These are phyloP conservation scores for Nicotiana otophora DNA, from an alignment of 257 asterid genomes.

Conservation along the genomic window DNA sequence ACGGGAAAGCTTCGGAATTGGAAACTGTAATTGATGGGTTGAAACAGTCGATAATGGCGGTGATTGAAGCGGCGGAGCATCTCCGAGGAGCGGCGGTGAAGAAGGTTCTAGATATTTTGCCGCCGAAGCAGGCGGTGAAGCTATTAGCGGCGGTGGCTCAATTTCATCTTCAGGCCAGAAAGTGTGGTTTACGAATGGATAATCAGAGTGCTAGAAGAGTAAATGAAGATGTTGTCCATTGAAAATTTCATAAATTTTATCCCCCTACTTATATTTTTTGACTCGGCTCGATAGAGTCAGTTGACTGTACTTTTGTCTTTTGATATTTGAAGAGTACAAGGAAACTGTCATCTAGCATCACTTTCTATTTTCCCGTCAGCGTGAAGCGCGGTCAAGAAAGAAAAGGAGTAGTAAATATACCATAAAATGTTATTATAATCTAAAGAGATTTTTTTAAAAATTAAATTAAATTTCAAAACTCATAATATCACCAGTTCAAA, in stretches of 20 bases:
- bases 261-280: too few species aligned
- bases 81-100: constrained; percentile 15
- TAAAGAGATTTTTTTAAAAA: too few species aligned
- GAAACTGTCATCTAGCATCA: too few species aligned
- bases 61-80: constrained; percentile 17
- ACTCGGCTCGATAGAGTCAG: too few species aligned
- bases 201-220: not conserved
- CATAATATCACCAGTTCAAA: too few species aligned
- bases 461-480: too few species aligned
- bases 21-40: constrained; percentile 2
- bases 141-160: constrained; percentile 15
- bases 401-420: too few species aligned
- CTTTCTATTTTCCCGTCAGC: too few species aligned
- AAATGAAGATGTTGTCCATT: not conserved
- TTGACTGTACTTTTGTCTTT: too few species aligned
- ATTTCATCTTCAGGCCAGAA: constrained; percentile 26
- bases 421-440: too few species aligned
- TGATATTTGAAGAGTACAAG: too few species aligned
- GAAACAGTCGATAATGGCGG: constrained; percentile 4
- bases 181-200: constrained; percentile 33
- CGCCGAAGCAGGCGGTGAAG: constrained; percentile 12
- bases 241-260: not conserved
- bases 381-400: too few species aligned
- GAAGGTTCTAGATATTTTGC: constrained; percentile 17
- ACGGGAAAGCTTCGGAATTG: not conserved